Evolutionary conservation across 768 basidiomycete genomes (phyloP).

Genomic region (Gautieria morchelliformis): DNA sequence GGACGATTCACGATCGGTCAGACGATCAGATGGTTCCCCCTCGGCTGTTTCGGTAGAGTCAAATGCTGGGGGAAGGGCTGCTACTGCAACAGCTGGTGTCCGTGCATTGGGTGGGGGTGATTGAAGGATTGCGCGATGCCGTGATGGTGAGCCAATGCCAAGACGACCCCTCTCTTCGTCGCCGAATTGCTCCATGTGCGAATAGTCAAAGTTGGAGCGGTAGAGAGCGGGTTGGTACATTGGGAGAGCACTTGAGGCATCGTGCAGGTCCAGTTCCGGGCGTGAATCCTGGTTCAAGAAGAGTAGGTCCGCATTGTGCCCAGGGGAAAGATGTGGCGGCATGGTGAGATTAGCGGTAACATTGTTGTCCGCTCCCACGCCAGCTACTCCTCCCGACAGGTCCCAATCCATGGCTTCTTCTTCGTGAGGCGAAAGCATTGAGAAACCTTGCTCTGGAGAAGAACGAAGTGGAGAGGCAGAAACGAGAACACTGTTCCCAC

Average conservation of each 20-base stretch:
- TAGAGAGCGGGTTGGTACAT: constrained; percentile 54
- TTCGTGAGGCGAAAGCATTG: constrained; percentile 38
- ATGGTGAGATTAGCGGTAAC: constrained; percentile 21
- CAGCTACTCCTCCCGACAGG: background rate
- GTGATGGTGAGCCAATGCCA: constrained; percentile 41
- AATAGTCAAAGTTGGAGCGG: constrained; percentile 61
- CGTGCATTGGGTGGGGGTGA: constrained; percentile 9
- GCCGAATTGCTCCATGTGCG: constrained; percentile 69
- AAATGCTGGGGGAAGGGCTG: constrained; percentile 14
- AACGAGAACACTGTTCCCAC: constrained; percentile 24
- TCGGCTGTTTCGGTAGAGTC: constrained; percentile 14
- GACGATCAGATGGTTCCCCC: constrained; percentile 17
- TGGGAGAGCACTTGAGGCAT: constrained; percentile 38
- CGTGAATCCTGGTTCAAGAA: constrained; percentile 16
- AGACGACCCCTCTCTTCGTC: constrained; percentile 54
- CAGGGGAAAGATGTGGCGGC: constrained; percentile 27
- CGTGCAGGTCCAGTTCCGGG: constrained; percentile 22
- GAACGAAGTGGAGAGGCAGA: constrained; percentile 23
- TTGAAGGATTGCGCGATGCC: background rate
- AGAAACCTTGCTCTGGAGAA: constrained; percentile 26
- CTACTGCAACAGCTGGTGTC: constrained; percentile 13
- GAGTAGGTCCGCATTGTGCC: constrained; percentile 42
- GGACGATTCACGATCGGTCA: constrained; percentile 15
- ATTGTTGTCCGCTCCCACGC: constrained; percentile 24
- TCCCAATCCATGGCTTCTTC: constrained; percentile 24